Evolutionary conservation across 306 rosid genomes (phyloP).

Genomic region (Vigna trinervia): DNA sequence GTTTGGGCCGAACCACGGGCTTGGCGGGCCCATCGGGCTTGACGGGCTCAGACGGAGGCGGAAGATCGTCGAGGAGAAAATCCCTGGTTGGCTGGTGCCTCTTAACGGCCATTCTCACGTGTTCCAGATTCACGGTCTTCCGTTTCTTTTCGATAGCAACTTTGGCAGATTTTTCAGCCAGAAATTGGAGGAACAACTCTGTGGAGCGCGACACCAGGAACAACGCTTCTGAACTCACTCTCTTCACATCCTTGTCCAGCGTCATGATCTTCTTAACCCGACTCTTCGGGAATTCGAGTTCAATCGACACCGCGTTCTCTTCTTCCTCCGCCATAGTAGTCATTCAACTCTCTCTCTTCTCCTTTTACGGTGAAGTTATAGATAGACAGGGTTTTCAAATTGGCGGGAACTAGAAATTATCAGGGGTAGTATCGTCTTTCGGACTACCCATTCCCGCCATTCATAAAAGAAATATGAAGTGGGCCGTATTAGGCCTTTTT

Average conservation of each 20-base stretch:
- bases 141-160: conserved; percentile 76
- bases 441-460: conserved; percentile 1
- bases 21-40: conserved; percentile 51
- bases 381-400: conserved; percentile 44
- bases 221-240: conserved; percentile 77
- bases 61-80: conserved; percentile 87
- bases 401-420: conserved; percentile 49
- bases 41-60: conserved; percentile 52
- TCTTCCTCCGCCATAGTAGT: conserved; percentile 55
- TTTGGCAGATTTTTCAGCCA: conserved; percentile 75
- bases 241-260: conserved; percentile 68
- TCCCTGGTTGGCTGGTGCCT: conserved; percentile 77
- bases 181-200: conserved; percentile 73
- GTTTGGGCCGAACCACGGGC: conserved; percentile 22
- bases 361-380: neutral
- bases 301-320: conserved; percentile 35
- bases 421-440: conserved; percentile 28
- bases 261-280: conserved; percentile 86
- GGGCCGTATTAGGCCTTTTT: neutral
- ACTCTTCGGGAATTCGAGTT: conserved; percentile 66
- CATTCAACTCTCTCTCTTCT: neutral
- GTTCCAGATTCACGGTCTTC: conserved; percentile 80
- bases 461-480: neutral
- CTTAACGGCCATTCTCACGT: conserved; percentile 67
- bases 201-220: conserved; percentile 73